These are phyloP conservation scores for Plantago lanceolata DNA, from an alignment of 305 asterid species.

Conservation along the genomic window DNA sequence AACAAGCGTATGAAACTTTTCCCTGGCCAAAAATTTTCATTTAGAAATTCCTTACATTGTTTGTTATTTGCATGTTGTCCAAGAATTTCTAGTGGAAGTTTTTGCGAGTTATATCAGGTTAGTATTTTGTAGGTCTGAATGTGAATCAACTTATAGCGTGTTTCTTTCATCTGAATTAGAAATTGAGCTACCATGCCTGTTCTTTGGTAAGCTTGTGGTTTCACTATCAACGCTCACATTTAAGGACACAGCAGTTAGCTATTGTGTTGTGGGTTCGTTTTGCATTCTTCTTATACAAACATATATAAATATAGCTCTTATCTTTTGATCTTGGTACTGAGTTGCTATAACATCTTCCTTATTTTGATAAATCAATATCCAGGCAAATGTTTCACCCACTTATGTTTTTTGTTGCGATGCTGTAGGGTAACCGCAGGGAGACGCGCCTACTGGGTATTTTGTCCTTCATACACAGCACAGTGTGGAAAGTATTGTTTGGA, in stretches of 20 bases:
- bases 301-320: not conserved
- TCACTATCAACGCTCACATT: not conserved
- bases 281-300: not conserved
- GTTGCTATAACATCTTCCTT: conserved; percentile 6
- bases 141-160: too few relatives aligned
- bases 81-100: too few relatives aligned
- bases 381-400: not conserved
- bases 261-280: not conserved
- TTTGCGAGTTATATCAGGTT: too few relatives aligned
- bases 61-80: too few relatives aligned
- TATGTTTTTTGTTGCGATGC: conserved; percentile 20
- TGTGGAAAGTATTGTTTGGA: conserved; percentile 83
- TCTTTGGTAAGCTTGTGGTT: too few relatives aligned
- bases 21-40: not conserved
- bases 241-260: not conserved
- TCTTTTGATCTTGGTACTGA: not conserved
- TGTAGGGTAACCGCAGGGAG: conserved; percentile 92
- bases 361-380: not conserved
- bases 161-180: too few relatives aligned
- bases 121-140: too few relatives aligned
- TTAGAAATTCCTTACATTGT: not conserved
- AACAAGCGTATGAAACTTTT: not conserved
- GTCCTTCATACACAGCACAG: conserved; percentile 94
- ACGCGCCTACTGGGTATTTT: conserved; percentile 80
- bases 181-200: too few relatives aligned